These are phyloP conservation scores for Hippophae rhamnoides DNA, from an alignment of 306 rosid genomes.

Conservation along the genomic window DNA sequence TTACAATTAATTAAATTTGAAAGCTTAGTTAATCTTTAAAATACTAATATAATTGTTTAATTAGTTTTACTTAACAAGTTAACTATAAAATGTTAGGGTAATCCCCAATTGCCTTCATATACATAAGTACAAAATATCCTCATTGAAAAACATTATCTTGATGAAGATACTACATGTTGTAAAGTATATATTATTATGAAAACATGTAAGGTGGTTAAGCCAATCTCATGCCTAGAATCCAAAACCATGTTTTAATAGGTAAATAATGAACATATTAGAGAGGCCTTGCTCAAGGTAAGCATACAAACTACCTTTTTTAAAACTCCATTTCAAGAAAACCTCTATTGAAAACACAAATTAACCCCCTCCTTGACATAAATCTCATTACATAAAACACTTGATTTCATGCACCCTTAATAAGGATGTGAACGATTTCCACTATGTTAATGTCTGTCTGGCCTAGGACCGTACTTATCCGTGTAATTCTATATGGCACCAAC, in stretches of 20 bases:
- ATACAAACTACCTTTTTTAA: conserved; percentile 93
- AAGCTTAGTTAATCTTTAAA: too few relatives aligned
- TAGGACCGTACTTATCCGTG: conserved; percentile 60
- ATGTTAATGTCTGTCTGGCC: conserved; percentile 87
- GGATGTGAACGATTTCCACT: conserved; percentile 93
- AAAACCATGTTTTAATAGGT: conserved; percentile 34
- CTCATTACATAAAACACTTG: conserved; percentile 72
- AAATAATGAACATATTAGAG: conserved; percentile 51
- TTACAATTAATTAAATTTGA: too few relatives aligned
- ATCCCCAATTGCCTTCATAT: too few relatives aligned
- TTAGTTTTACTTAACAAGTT: too few relatives aligned
- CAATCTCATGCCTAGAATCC: conserved; percentile 51
- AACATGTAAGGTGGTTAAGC: conserved; percentile 73
- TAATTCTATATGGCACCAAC: too few relatives aligned
- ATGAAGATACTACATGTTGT: too few relatives aligned
- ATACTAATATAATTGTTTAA: too few relatives aligned
- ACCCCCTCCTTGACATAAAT: conserved; percentile 64
- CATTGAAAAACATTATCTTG: too few relatives aligned
- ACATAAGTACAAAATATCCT: too few relatives aligned
- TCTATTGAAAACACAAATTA: conserved; percentile 59
- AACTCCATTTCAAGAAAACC: conserved; percentile 75
- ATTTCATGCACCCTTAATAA: conserved; percentile 46
- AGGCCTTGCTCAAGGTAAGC: conserved; percentile 65
- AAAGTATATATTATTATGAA: conserved; percentile 30
- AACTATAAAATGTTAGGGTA: too few relatives aligned